Percentiles rank a stretch among this genome's conserved stretches.
phyloP scores from a whole-genome alignment of 352 stramenopile genomes.

The Phytopythium montanum region DNA sequence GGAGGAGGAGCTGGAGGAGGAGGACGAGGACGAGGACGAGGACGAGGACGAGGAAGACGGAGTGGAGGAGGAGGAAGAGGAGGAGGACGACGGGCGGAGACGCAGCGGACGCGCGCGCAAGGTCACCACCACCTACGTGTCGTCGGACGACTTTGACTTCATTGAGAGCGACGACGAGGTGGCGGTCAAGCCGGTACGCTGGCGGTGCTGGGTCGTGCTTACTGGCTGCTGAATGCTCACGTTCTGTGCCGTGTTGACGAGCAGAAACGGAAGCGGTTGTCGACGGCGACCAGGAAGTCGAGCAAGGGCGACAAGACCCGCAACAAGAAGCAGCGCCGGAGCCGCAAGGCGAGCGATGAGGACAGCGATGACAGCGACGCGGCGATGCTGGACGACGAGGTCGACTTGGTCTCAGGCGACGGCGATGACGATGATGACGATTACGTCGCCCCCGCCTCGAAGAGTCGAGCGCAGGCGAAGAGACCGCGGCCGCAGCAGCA shows the following conservation, averaged over 20 bases:
- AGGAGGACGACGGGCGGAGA: slow-evolving; percentile 28
- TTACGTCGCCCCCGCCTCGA: slow-evolving; percentile 20
- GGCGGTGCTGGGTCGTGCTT: neutral
- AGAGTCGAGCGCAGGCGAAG: slow-evolving; percentile 20
- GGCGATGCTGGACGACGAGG: slow-evolving; percentile 19
- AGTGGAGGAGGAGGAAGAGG: slow-evolving; percentile 15
- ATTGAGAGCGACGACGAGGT: neutral
- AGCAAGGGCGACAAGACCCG: neutral
- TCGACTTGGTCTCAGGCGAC: too few species aligned
- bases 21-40: slow-evolving; percentile 17
- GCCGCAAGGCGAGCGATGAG: neutral
- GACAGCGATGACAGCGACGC: neutral
- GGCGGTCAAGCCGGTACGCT: slow-evolving; percentile 8
- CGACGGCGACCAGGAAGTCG: slow-evolving; percentile 11
- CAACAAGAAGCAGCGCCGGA: neutral
- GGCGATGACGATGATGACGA: slow-evolving; percentile 34
- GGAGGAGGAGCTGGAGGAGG: slow-evolving; percentile 12
- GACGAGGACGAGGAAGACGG: slow-evolving; percentile 8
- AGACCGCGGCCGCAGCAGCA: slow-evolving; percentile 10
- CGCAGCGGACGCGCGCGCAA: slow-evolving; percentile 37
- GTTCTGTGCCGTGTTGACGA: neutral
- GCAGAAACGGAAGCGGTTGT: slow-evolving; percentile 17
- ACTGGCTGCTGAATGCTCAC: neutral
- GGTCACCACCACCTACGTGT: slow-evolving; percentile 12
- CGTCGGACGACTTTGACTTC: slow-evolving; percentile 4